Evolutionary conservation across 306 rosid genomes (phyloP).

Genomic region (Quercus rubra): DNA sequence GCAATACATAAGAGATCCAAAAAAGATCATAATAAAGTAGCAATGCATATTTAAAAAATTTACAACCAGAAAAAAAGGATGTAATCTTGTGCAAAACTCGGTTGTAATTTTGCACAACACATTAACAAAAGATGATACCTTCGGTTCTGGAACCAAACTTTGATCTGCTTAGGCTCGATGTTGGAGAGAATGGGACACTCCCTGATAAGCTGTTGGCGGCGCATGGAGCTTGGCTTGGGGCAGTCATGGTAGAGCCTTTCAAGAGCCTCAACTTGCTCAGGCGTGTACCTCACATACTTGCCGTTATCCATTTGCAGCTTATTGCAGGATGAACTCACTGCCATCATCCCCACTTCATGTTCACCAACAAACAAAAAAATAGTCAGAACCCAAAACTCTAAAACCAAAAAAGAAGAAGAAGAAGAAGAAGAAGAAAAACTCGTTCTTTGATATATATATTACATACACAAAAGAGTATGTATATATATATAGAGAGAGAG

Average conservation of each 20-base stretch:
- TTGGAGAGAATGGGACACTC: constrained; percentile 96
- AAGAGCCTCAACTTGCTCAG: constrained; percentile 94
- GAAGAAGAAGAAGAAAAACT: background rate
- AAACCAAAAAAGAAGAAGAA: background rate
- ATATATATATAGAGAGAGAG: too few relatives aligned
- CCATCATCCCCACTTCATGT: constrained; percentile 55
- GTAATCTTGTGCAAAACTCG: too few relatives aligned
- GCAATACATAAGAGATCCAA: background rate
- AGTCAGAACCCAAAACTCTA: background rate
- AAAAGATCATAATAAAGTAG: background rate
- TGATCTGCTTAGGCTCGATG: constrained; percentile 97
- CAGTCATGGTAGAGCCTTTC: constrained; percentile 95
- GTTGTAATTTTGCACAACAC: background rate
- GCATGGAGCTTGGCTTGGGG: constrained; percentile 93
- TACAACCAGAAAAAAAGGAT: too few relatives aligned
- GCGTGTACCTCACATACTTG: constrained; percentile 94
- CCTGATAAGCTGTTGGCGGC: constrained; percentile 94
- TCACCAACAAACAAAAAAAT: background rate
- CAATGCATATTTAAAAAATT: background rate
- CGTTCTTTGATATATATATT: background rate
- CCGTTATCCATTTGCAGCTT: constrained; percentile 83
- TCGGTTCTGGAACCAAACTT: constrained; percentile 97
- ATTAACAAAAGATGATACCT: constrained; percentile 36
- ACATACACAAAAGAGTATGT: background rate
- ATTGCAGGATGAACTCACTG: constrained; percentile 64